Conservation (phyloP, 2,329 filamentous ascomycete genomes). For the Venturia pyrina region DNA sequence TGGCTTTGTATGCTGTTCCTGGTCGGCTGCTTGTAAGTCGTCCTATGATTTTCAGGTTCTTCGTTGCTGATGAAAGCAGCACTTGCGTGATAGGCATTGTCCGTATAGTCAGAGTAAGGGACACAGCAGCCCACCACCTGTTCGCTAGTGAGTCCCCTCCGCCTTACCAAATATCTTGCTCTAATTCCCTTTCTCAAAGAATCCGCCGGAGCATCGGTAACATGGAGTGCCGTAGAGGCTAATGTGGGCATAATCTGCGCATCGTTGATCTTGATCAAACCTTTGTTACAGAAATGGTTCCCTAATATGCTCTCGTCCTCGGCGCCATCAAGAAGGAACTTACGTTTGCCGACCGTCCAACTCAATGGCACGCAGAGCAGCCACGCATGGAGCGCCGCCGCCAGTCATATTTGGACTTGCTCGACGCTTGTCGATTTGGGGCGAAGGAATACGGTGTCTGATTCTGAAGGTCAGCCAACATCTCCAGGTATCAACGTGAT, state of each 20-base stretch:
- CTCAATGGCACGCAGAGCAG: neutral
- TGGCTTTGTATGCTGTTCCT: conserved; percentile 1
- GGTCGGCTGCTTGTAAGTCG: conserved; percentile 10
- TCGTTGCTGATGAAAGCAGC: neutral
- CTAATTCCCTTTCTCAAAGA: conserved; percentile 15
- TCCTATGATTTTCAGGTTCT: neutral
- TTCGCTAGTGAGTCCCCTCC: neutral
- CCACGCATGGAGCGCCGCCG: neutral
- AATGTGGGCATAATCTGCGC: conserved; percentile 36
- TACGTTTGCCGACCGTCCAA: neutral
- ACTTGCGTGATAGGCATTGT: conserved; percentile 7
- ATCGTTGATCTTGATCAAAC: conserved; percentile 34
- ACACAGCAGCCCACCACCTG: neutral
- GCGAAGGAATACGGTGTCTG: neutral
- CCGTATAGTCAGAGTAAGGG: neutral
- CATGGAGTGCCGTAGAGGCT: conserved; percentile 32
- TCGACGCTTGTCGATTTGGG: neutral
- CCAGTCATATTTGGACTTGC: neutral
- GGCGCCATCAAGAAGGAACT: neutral
- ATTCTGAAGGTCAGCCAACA: neutral
- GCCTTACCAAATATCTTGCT: neutral
- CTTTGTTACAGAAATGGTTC: conserved; percentile 26
- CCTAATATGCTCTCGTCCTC: conserved; percentile 21
- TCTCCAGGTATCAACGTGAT: neutral
- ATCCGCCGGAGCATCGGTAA: conserved; percentile 29